A percentile compares a stretch with the other conserved stretches of the same genome.
Conservation (phyloP, 257 asterid species). For the Plectranthus barbatus region DNA sequence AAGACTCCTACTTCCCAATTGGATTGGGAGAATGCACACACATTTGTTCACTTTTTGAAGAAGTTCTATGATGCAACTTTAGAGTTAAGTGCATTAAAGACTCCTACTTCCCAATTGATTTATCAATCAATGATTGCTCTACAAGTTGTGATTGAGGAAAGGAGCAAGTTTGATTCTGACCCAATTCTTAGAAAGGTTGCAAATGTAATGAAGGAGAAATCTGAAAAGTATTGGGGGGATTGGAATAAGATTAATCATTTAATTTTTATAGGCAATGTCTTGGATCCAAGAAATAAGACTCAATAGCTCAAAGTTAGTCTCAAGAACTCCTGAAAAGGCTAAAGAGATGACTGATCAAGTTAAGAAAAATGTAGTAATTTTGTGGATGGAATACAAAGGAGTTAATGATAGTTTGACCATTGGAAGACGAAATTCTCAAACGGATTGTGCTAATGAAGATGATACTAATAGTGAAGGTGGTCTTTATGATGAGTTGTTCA, state of each 20-base stretch:
- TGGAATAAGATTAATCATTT: neutral
- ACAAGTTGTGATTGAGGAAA: neutral
- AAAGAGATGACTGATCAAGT: neutral
- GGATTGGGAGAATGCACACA: neutral
- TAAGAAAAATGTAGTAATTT: neutral
- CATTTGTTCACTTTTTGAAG: neutral
- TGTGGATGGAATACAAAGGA: neutral
- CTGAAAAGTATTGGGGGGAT: neutral
- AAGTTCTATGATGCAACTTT: neutral
- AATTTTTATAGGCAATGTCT: neutral
- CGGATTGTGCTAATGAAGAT: neutral
- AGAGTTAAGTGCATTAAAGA: neutral
- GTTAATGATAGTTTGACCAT: neutral
- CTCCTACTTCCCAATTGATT: neutral
- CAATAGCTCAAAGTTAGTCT: neutral
- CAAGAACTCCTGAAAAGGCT: neutral
- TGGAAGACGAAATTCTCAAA: neutral
- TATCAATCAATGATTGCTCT: neutral
- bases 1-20: neutral
- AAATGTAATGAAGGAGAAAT: neutral
- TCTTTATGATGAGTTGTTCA: slow-evolving; percentile 2
- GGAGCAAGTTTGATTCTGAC: neutral
- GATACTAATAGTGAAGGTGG: neutral
- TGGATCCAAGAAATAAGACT: neutral
- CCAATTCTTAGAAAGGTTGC: neutral